Evolutionary conservation across 371 early-diverging fungal species (phyloP), one percentile per base, ranked within the genome.

Genomic region (Lichtheimia hyalospora): DNA sequence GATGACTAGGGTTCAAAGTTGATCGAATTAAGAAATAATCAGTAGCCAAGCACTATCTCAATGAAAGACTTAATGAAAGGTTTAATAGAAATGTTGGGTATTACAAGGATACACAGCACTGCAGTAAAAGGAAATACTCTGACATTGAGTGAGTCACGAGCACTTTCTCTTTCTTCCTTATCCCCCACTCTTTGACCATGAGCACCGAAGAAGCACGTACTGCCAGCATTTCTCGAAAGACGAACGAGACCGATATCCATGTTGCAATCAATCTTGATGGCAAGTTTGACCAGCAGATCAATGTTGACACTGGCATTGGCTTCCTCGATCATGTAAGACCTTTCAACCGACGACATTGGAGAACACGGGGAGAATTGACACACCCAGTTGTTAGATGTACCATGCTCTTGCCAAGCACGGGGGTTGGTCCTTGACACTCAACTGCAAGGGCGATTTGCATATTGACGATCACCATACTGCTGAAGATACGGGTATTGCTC

Each of bases 401-500:
- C 93, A 95, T 70, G 97, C 98, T 5, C 84, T 98, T 42, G 94
- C 97, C 14, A 97, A 97, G 70, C 97, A 98, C 72, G 81, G 89
- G 49, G 86, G 90, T 16, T 95, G 94, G 96, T 90, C 93, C 8
- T 80, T 97, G 54, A 72, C 73, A 4, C 62, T 97, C 25, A 69
- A 66, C 24, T 96, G 97, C 80, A 81, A 79, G 48, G 98, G 97
- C 42, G 97, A 97, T 69, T 77, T 96, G 56, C 89, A 97, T 64
- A 93, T 98, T 59, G 96, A 97, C 74, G 97, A 98, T 74, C 97
- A 98, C 67, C 98, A 98, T 79, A 93, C 97, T 15, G 94, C 95
- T 24, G 97, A 98, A 71, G 98, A 98, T 69, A 90, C 91, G 5
- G 97, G 92, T 16, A 90, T 98, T 56, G 93, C 96, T 0, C 84